Conservation (phyloP, 1,284 basidiomycete species). For the Puccinia brachypodii region DNA sequence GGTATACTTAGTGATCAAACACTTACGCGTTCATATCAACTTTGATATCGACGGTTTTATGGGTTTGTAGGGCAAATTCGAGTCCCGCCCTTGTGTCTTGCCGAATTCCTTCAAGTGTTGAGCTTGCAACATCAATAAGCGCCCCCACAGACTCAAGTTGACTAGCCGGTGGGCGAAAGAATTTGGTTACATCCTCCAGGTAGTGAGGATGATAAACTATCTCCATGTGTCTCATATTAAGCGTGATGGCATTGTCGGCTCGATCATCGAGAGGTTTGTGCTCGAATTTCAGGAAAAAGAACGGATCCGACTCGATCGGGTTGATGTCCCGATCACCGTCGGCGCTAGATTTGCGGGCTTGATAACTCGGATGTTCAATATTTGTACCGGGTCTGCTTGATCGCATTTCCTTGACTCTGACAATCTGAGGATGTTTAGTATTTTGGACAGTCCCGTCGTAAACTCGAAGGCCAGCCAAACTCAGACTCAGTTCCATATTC, state of each 20-base stretch:
- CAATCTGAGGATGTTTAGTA: slow-evolving; percentile 86
- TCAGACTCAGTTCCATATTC: slow-evolving; percentile 78
- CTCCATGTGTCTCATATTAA: slow-evolving; percentile 94
- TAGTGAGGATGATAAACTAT: slow-evolving; percentile 96
- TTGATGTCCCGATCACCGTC: slow-evolving; percentile 52
- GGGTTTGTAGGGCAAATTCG: slow-evolving; percentile 86
- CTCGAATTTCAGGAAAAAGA: slow-evolving; percentile 91
- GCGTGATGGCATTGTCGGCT: slow-evolving; percentile 85
- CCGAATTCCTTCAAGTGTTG: slow-evolving; percentile 89
- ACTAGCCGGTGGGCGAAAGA: slow-evolving; percentile 91
- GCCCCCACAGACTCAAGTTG: slow-evolving; percentile 87
- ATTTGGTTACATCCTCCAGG: slow-evolving; percentile 85
- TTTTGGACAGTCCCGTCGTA: slow-evolving; percentile 84
- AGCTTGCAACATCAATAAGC: slow-evolving; percentile 75
- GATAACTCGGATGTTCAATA: neutral
- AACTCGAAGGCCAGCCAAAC: slow-evolving; percentile 83
- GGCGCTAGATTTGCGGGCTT: slow-evolving; percentile 53
- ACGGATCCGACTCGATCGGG: slow-evolving; percentile 64
- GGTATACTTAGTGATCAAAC: neutral
- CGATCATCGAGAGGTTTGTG: slow-evolving; percentile 88
- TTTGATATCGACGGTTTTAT: slow-evolving; percentile 93
- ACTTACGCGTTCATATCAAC: slow-evolving; percentile 84
- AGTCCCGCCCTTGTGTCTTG: slow-evolving; percentile 94
- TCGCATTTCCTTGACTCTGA: slow-evolving; percentile 74
- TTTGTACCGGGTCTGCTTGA: slow-evolving; percentile 27